Conservation (phyloP, 2,329 filamentous ascomycete genomes). For the Fusarium pseudoanthophilum region DNA sequence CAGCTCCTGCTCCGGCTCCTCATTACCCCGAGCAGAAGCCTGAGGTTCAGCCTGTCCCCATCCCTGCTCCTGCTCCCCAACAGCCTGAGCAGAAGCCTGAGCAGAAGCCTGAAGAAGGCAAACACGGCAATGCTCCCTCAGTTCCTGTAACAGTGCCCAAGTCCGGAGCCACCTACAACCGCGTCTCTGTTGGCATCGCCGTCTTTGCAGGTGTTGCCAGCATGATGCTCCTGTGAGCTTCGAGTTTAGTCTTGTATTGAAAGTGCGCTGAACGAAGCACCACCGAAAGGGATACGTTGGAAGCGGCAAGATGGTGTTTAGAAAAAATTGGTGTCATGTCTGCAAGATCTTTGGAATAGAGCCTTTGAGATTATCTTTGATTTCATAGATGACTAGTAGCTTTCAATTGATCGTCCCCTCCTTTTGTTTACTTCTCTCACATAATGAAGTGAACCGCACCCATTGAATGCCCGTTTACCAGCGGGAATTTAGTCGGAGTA, state of each 20-base stretch:
- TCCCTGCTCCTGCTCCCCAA: conserved; percentile 16
- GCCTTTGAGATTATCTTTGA: neutral
- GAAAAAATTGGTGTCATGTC: neutral
- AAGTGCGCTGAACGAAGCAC: neutral
- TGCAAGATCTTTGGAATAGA: conserved; percentile 19
- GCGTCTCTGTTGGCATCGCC: conserved; percentile 19
- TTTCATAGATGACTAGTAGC: conserved; percentile 8
- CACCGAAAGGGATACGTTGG: neutral
- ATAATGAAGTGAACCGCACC: neutral
- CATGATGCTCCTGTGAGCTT: conserved; percentile 28
- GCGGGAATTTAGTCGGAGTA: conserved; percentile 21
- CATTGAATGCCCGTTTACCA: neutral
- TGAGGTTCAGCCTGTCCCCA: conserved; percentile 10
- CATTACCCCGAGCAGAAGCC: neutral
- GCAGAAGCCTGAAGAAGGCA: neutral
- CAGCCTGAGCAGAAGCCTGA: conserved; percentile 1
- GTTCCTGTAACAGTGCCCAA: conserved; percentile 33
- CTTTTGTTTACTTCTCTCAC: conserved; percentile 2
- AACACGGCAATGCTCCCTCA: neutral
- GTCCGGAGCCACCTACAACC: conserved; percentile 29
- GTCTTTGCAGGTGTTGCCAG: conserved; percentile 24
- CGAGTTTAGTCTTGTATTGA: neutral
- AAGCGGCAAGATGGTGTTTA: neutral
- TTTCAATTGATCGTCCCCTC: conserved; percentile 31
- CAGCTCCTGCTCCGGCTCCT: neutral